These are phyloP conservation scores for Ammopiptanthus mongolicus DNA, from an alignment of 306 rosid species.

Conservation along the genomic window DNA sequence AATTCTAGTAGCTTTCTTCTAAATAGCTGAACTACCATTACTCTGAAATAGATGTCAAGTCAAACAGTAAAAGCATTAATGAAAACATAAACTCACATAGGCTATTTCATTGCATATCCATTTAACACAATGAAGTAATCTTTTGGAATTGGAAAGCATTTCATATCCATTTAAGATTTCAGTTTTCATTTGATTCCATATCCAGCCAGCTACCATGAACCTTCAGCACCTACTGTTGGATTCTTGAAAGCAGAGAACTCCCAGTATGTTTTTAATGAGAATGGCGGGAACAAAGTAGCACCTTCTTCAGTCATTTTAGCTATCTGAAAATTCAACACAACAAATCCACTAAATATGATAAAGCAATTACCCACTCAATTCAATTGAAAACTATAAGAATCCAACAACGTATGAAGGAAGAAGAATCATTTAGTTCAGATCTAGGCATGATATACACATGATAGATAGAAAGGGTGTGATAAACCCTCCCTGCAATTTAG, in stretches of 20 bases:
- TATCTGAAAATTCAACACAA: slow-evolving; percentile 42
- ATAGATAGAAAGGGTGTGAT: background rate
- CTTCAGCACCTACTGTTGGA: slow-evolving; percentile 66
- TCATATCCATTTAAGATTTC: background rate
- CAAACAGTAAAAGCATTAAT: background rate
- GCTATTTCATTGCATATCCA: background rate
- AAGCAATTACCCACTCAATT: background rate
- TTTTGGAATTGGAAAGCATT: background rate
- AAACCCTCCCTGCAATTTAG: background rate
- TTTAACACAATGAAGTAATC: background rate
- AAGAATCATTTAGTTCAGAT: background rate
- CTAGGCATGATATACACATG: background rate
- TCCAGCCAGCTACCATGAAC: slow-evolving; percentile 54
- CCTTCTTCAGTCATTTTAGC: slow-evolving; percentile 68
- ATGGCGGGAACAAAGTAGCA: slow-evolving; percentile 52
- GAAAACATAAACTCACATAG: background rate
- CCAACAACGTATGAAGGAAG: background rate
- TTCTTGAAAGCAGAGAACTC: slow-evolving; percentile 62
- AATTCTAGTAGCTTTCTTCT: background rate
- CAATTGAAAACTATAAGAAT: background rate
- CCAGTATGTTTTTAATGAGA: slow-evolving; percentile 75
- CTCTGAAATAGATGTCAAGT: background rate
- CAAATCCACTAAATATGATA: background rate
- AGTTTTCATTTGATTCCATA: background rate
- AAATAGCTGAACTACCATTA: background rate